Evolutionary conservation across 768 basidiomycete species (phyloP).

Genomic region (Calocybe cyanea): DNA sequence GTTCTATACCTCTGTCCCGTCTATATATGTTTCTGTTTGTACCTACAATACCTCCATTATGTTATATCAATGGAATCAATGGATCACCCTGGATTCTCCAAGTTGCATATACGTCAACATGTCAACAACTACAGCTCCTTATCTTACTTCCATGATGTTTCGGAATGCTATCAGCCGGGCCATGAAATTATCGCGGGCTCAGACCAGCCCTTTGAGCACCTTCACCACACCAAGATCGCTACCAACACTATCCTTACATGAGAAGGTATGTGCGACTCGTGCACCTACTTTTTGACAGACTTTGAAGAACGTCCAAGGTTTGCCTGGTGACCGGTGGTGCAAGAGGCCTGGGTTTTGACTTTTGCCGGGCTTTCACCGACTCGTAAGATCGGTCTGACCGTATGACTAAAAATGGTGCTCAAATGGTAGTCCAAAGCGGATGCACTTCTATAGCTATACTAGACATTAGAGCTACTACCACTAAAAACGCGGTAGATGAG

Average conservation of each 20-base stretch:
- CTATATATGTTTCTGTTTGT: slow-evolving; percentile 17
- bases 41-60: slow-evolving; percentile 16
- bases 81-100: slow-evolving; percentile 9
- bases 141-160: too few species aligned
- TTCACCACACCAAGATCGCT: slow-evolving; percentile 44
- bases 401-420: not conserved
- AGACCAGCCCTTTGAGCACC: slow-evolving; percentile 2
- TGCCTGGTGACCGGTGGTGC: slow-evolving; percentile 94
- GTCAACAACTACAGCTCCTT: too few species aligned
- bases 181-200: too few species aligned
- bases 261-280: slow-evolving; percentile 49
- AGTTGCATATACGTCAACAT: too few species aligned
- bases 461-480: slow-evolving; percentile 74
- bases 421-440: slow-evolving; percentile 44
- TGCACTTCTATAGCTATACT: slow-evolving; percentile 78
- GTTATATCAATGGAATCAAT: slow-evolving; percentile 22
- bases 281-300: slow-evolving; percentile 1
- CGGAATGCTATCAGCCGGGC: too few species aligned
- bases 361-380: slow-evolving; percentile 86
- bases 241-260: slow-evolving; percentile 73
- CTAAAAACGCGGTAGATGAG: slow-evolving; percentile 63
- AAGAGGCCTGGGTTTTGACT: slow-evolving; percentile 84
- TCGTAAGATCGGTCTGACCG: slow-evolving; percentile 47
- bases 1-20: slow-evolving; percentile 27
- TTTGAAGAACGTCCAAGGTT: slow-evolving; percentile 44